Conservation (phyloP, 2,329 filamentous ascomycete species). For the Cladorrhinum sp. region DNA sequence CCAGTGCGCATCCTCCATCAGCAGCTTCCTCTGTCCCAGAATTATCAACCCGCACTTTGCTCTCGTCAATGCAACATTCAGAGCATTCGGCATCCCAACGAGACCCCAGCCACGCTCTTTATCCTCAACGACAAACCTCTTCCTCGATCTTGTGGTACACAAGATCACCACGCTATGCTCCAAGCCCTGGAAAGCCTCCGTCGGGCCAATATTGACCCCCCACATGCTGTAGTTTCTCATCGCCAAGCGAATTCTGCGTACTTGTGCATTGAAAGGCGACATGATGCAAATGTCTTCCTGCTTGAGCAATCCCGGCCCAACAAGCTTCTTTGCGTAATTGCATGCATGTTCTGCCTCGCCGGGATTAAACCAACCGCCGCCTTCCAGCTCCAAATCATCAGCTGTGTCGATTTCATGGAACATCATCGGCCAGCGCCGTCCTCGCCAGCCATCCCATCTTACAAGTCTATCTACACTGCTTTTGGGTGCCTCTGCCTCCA, state of each 20-base stretch:
- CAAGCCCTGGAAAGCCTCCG: constrained; percentile 27
- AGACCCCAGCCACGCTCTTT: constrained; percentile 23
- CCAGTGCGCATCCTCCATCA: constrained; percentile 17
- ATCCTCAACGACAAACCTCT: constrained; percentile 24
- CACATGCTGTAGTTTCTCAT: constrained; percentile 14
- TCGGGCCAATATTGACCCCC: constrained; percentile 27
- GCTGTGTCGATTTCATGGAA: constrained; percentile 23
- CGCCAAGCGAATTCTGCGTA: constrained; percentile 17
- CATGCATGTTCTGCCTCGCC: constrained; percentile 22
- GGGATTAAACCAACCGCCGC: constrained; percentile 25
- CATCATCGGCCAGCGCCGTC: constrained; percentile 21
- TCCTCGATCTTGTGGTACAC: constrained; percentile 24
- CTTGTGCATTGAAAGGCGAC: constrained; percentile 27
- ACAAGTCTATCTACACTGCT: constrained; percentile 6
- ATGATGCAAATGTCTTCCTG: constrained; percentile 26
- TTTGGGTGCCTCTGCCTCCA: constrained; percentile 17
- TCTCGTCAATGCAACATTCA: constrained; percentile 28
- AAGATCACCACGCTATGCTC: constrained; percentile 27
- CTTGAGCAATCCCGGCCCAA: constrained; percentile 7
- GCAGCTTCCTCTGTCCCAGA: constrained; percentile 20
- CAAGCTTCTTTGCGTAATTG: constrained; percentile 17
- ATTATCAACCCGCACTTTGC: constrained; percentile 26
- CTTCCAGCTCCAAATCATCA: constrained; percentile 25
- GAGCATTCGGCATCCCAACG: constrained; percentile 21
- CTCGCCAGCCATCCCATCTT: constrained; percentile 22